Percentiles rank a stretch among this genome's conserved stretches.
Evolutionary conservation across 129 eudicot genomes (phyloP).

Genomic region (Artemisia annua): DNA sequence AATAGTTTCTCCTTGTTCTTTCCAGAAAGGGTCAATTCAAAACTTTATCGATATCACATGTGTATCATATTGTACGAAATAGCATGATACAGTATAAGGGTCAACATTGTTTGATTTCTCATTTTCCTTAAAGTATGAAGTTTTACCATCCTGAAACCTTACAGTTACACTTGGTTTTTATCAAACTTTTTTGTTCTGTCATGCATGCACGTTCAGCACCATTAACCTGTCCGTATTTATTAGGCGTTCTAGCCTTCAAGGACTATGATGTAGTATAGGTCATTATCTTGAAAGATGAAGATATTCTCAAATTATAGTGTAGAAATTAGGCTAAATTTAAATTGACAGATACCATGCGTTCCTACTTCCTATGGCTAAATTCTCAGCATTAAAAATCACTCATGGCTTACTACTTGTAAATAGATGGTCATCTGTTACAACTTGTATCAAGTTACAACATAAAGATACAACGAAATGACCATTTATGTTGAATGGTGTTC

Average conservation of each 20-base stretch:
- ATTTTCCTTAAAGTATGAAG: not conserved
- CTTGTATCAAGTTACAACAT: too few relatives aligned
- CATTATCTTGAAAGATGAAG: not conserved
- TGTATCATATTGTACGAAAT: not conserved
- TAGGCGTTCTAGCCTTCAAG: not conserved
- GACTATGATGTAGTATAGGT: not conserved
- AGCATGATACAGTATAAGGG: conserved; percentile 1
- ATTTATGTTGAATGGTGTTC: too few relatives aligned
- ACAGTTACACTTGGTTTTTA: not conserved
- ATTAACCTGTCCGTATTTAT: not conserved
- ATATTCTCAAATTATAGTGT: not conserved
- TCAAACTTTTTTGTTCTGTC: not conserved
- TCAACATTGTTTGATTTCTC: conserved; percentile 4
- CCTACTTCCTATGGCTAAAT: not conserved
- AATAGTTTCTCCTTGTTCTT: too few relatives aligned
- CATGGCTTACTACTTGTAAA: too few relatives aligned
- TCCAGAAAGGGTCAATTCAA: too few relatives aligned
- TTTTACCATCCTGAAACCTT: not conserved
- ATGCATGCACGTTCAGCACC: not conserved
- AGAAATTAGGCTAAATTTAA: not conserved
- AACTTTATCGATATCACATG: not conserved
- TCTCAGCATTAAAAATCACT: too few relatives aligned
- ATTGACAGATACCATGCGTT: not conserved
- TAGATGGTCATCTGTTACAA: too few relatives aligned
- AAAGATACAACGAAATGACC: too few relatives aligned